phyloP scores from a whole-genome alignment of 2,329 filamentous ascomycete genomes.

The Fusarium chaquense region DNA sequence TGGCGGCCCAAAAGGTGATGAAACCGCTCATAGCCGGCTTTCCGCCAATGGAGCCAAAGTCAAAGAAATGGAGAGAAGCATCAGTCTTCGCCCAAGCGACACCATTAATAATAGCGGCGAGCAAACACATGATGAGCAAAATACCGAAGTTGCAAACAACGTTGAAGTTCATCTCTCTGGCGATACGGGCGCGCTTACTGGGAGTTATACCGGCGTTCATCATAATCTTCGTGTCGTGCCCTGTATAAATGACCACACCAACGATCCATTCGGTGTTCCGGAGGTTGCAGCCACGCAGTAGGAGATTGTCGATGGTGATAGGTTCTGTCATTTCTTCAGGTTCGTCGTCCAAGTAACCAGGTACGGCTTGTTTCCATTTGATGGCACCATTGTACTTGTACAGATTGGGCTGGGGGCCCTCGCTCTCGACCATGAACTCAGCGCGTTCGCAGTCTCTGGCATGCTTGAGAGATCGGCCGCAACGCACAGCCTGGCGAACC shows the following conservation, averaged over 20 bases:
- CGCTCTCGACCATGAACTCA: conserved; percentile 89
- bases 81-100: conserved; percentile 80
- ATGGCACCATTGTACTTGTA: conserved; percentile 95
- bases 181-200: conserved; percentile 90
- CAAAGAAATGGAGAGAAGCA: conserved; percentile 83
- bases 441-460: conserved; percentile 92
- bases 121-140: conserved; percentile 87
- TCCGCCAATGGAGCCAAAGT: conserved; percentile 84
- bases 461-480: conserved; percentile 84
- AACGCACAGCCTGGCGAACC: conserved; percentile 89
- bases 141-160: conserved; percentile 97
- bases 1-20: conserved; percentile 94
- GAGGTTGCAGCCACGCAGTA: conserved; percentile 92
- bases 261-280: conserved; percentile 97
- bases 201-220: conserved; percentile 96
- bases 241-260: conserved; percentile 93
- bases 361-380: conserved; percentile 82
- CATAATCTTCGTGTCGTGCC: conserved; percentile 98
- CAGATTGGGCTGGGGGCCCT: conserved; percentile 90
- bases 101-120: conserved; percentile 87
- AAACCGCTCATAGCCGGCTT: conserved; percentile 84
- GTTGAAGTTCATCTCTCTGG: conserved; percentile 95
- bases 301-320: conserved; percentile 92
- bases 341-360: conserved; percentile 70
- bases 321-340: conserved; percentile 88